Percentiles rank a stretch among this genome's conserved stretches.
phyloP scores from a whole-genome alignment of 2,329 filamentous ascomycete genomes.

The Diaporthe australafricana region DNA sequence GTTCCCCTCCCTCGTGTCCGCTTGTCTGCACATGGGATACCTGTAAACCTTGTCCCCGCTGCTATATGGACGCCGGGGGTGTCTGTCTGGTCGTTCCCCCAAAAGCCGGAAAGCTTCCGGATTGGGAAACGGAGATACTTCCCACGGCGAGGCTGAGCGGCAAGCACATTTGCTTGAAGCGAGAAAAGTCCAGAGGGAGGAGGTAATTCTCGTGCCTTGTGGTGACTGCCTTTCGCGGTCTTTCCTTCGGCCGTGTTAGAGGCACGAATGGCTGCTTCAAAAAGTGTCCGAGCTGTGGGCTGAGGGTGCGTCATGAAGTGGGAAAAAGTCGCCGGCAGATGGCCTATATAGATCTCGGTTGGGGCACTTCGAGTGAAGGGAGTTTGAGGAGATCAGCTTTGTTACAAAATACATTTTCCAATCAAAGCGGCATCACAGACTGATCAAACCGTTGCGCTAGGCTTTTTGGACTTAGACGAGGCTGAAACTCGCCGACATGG shows the following conservation, averaged over 20 bases:
- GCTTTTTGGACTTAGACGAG: slow-evolving; percentile 2
- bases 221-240: not conserved
- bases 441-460: not conserved
- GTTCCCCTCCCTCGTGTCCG: not conserved
- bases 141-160: slow-evolving; percentile 20
- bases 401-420: not conserved
- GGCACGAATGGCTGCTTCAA: not conserved
- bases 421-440: not conserved
- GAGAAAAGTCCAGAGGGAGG: not conserved
- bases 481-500: slow-evolving; percentile 27
- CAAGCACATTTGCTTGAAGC: not conserved
- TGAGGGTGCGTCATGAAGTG: not conserved
- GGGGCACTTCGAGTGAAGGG: not conserved
- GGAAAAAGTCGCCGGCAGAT: slow-evolving; percentile 31
- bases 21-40: slow-evolving; percentile 1
- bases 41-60: not conserved
- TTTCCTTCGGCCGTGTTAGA: too few species aligned
- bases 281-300: slow-evolving; percentile 34
- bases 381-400: not conserved
- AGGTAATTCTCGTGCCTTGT: slow-evolving; percentile 10
- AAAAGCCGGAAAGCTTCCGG: not conserved
- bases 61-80: slow-evolving; percentile 16
- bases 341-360: slow-evolving; percentile 9
- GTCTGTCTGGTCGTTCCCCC: not conserved
- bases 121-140: slow-evolving; percentile 4